Conservation (phyloP, 1,284 basidiomycete species). For the Sanghuangporus weigelae region DNA sequence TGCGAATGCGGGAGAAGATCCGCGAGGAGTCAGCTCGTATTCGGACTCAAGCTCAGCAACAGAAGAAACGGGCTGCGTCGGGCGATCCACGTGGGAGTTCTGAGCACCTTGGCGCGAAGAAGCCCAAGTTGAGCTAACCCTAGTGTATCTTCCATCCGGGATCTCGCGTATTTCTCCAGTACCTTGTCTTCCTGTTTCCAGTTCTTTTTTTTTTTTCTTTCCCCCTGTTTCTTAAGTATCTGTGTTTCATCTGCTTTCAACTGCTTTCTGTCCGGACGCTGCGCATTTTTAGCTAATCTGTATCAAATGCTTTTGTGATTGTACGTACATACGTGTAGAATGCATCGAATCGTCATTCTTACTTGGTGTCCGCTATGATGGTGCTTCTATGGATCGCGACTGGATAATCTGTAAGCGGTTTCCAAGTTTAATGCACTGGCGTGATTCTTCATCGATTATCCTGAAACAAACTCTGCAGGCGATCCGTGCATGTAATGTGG, state of each 20-base stretch:
- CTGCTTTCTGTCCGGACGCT: not conserved
- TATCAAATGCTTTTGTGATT: not conserved
- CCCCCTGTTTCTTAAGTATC: not conserved
- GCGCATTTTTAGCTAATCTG: not conserved
- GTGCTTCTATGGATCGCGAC: too few species aligned
- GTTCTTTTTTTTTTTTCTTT: not conserved
- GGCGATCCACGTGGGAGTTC: conserved; percentile 7
- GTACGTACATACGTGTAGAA: not conserved
- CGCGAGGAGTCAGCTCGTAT: conserved; percentile 8
- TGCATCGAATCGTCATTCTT: not conserved
- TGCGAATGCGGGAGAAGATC: conserved; percentile 9
- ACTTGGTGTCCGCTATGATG: not conserved
- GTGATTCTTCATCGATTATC: too few species aligned
- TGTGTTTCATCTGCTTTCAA: not conserved
- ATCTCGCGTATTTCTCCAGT: not conserved
- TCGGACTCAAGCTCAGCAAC: not conserved
- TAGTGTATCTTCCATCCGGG: not conserved
- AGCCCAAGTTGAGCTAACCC: conserved; percentile 8
- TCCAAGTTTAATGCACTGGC: too few species aligned
- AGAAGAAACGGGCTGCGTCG: conserved; percentile 14
- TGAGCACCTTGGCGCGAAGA: conserved; percentile 8
- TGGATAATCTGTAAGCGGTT: too few species aligned
- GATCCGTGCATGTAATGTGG: too few species aligned
- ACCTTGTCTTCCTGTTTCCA: not conserved
- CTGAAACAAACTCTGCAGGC: too few species aligned